Evolutionary conservation across 345 rosid species (phyloP).

Genomic region (Luvunga scandens): DNA sequence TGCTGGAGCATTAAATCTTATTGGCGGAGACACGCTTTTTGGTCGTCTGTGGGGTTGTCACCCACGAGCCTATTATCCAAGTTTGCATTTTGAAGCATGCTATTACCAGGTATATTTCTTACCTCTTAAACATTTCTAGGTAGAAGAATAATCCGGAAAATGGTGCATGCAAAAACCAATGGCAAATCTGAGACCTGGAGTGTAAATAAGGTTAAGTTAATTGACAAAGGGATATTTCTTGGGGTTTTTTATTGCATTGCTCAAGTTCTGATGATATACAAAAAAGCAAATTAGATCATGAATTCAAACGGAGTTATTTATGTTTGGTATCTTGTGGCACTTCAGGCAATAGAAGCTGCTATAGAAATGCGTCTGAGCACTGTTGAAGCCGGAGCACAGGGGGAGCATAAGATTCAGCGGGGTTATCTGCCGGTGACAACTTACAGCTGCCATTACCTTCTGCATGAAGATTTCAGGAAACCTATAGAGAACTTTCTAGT

Average conservation of each 20-base stretch:
- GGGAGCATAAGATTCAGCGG: slow-evolving; percentile 94
- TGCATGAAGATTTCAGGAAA: slow-evolving; percentile 61
- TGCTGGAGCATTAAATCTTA: slow-evolving; percentile 92
- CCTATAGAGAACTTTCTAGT: slow-evolving; percentile 61
- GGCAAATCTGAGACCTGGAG: not conserved
- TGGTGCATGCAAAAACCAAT: not conserved
- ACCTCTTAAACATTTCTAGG: not conserved
- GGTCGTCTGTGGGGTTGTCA: slow-evolving; percentile 98
- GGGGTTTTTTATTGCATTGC: not conserved
- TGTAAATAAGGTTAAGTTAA: not conserved
- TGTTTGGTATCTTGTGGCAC: not conserved
- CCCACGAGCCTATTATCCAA: slow-evolving; percentile 72
- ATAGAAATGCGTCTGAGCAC: slow-evolving; percentile 70
- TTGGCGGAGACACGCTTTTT: slow-evolving; percentile 83
- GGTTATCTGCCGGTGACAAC: slow-evolving; percentile 89
- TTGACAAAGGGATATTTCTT: no score
- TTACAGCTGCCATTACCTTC: slow-evolving; percentile 84
- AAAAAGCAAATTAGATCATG: not conserved
- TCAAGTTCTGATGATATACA: not conserved
- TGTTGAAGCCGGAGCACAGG: slow-evolving; percentile 99
- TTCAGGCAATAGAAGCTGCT: slow-evolving; percentile 91
- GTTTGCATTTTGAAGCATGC: slow-evolving; percentile 95
- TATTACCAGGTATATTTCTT: slow-evolving; percentile 76
- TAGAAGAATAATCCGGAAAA: not conserved
- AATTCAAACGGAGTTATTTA: not conserved